Evolutionary conservation across 345 rosid genomes (phyloP), one percentile per base, ranked within the genome.

Genomic region (Populus davidiana): DNA sequence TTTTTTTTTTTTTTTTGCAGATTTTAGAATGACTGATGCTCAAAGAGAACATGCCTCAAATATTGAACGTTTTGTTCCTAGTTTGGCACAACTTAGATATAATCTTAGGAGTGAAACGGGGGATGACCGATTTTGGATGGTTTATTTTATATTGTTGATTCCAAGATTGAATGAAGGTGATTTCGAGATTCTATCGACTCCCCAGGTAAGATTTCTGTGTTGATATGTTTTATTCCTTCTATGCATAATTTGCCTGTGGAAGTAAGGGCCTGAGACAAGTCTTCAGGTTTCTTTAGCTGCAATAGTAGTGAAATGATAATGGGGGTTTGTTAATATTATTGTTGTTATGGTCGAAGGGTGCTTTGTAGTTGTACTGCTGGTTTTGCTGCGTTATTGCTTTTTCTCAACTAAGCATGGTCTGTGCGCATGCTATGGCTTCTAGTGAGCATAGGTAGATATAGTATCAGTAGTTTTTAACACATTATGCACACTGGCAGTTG

Each of bases 131-230:
- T 92, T 92, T 81, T 92, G 97, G 97, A 83, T 89, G 81, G 84
- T 92, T 47, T 92, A 92, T 80, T 92, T 92, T 73, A 85, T 90
- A 76, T 79, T 90, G 76, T 81, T 92, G 86, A 89, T 90, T 80
- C 93, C 93, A 12, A 89, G 94, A 84, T 78, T 92, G 35, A 86
- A 80, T 75, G 87, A 83, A 47, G 71, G 87, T 69, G 97, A 92
- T 83, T 80, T 78, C 65, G 89, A 89, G 83, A 79, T 87, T 77
- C 85, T 92, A 63, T 89, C 94, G 76, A 84, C 88, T 29, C 83
- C 88, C 69, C 83, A 87, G 91, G 97, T 78, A 90, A 82, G 79
- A 49, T 20, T 68, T 76, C 39, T 21, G 31, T 17, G 50, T 49
- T 17, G 43, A 35, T 80, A 59, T n/a, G 50, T 36, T 8, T 56